phyloP scores from a whole-genome alignment of 2,329 filamentous ascomycete genomes.

The Calcarisporium arbuscula region DNA sequence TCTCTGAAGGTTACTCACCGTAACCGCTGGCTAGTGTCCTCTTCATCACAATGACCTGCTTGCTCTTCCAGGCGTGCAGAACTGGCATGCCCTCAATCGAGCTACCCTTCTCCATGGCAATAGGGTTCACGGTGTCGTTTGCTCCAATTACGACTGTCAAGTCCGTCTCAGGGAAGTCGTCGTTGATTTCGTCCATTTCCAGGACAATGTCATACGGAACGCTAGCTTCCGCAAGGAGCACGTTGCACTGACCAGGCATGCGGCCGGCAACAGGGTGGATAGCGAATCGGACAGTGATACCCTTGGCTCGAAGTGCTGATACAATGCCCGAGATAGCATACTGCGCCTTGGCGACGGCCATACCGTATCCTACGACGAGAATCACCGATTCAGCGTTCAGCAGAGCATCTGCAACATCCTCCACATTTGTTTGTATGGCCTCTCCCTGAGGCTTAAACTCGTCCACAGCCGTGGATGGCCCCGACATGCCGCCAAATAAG shows the following conservation, averaged over 20 bases:
- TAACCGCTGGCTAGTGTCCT: slow-evolving; percentile 83
- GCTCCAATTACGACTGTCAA: slow-evolving; percentile 84
- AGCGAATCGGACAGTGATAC: slow-evolving; percentile 78
- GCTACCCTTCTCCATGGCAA: slow-evolving; percentile 75
- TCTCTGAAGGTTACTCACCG: slow-evolving; percentile 42
- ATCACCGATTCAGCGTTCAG: slow-evolving; percentile 77
- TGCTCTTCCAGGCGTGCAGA: slow-evolving; percentile 88
- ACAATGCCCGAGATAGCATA: slow-evolving; percentile 85
- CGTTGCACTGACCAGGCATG: slow-evolving; percentile 92
- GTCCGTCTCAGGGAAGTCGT: slow-evolving; percentile 81
- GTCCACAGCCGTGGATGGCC: slow-evolving; percentile 47
- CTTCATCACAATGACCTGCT: slow-evolving; percentile 92
- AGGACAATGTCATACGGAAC: slow-evolving; percentile 89
- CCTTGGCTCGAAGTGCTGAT: slow-evolving; percentile 62
- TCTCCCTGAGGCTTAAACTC: slow-evolving; percentile 75
- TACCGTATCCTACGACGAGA: slow-evolving; percentile 86
- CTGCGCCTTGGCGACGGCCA: slow-evolving; percentile 91
- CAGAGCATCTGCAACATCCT: slow-evolving; percentile 73
- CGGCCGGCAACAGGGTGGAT: slow-evolving; percentile 86
- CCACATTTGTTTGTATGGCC: slow-evolving; percentile 70
- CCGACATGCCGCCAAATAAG: slow-evolving; percentile 66
- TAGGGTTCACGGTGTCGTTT: slow-evolving; percentile 89
- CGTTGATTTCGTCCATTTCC: slow-evolving; percentile 96
- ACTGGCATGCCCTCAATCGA: slow-evolving; percentile 91
- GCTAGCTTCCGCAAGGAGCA: slow-evolving; percentile 77